Evolutionary conservation across 331 rosid species (phyloP).

Genomic region (Pyrus hybrid): DNA sequence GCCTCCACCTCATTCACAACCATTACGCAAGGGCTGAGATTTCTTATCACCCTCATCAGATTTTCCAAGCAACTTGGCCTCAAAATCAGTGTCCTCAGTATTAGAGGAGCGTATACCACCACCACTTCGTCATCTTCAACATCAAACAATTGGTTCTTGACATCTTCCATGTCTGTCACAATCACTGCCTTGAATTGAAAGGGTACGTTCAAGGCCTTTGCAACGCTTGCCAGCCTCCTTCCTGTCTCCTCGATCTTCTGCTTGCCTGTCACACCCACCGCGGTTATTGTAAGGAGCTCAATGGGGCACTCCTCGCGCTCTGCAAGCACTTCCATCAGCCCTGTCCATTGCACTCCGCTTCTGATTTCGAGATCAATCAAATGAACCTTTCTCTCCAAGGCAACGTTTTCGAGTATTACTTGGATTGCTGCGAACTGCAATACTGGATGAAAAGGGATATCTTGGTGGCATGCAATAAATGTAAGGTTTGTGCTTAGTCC

Average conservation of each 20-base stretch:
- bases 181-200: slow-evolving; percentile 39
- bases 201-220: slow-evolving; percentile 54
- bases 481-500: slow-evolving; percentile 4
- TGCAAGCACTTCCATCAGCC: slow-evolving; percentile 55
- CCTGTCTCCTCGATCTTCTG: slow-evolving; percentile 33
- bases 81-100: slow-evolving; percentile 40
- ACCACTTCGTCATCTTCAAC: slow-evolving; percentile 45
- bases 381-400: slow-evolving; percentile 39
- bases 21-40: slow-evolving; percentile 52
- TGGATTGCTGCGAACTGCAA: slow-evolving; percentile 48
- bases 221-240: slow-evolving; percentile 39
- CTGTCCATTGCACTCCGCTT: slow-evolving; percentile 50
- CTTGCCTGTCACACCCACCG: slow-evolving; percentile 27
- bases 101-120: slow-evolving; percentile 35
- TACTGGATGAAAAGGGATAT: slow-evolving; percentile 50
- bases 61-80: slow-evolving; percentile 52
- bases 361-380: slow-evolving; percentile 50
- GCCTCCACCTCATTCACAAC: slow-evolving; percentile 57
- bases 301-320: slow-evolving; percentile 28
- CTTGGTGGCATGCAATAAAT: slow-evolving; percentile 24
- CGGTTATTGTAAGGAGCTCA: slow-evolving; percentile 46
- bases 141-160: slow-evolving; percentile 37
- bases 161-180: slow-evolving; percentile 38
- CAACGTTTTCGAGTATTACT: slow-evolving; percentile 52
- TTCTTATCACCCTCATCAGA: slow-evolving; percentile 51